Percentiles rank a stretch among this genome's conserved stretches.
phyloP scores from a whole-genome alignment of 73 alveolate species.

The Tetrahymena borealis region DNA sequence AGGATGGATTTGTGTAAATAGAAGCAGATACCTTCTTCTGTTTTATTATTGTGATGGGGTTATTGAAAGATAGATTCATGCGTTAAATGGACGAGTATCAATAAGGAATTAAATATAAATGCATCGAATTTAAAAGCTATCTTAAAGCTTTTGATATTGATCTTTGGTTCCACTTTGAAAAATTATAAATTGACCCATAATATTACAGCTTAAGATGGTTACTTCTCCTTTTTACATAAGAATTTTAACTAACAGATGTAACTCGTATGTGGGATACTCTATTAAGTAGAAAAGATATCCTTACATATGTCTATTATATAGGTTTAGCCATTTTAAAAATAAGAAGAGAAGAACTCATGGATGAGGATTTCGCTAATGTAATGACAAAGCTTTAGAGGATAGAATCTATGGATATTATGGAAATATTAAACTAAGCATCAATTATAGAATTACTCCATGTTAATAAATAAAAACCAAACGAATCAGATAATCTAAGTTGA shows the following conservation, averaged over 20 bases:
- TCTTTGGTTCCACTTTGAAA: not conserved
- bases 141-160: not conserved
- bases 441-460: not conserved
- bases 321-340: not conserved
- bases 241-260: not conserved
- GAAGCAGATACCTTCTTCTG: not conserved
- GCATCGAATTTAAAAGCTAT: not conserved
- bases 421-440: not conserved
- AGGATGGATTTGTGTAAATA: not conserved
- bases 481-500: not conserved
- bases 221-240: not conserved
- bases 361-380: not conserved
- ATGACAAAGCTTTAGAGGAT: not conserved
- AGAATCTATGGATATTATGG: not conserved
- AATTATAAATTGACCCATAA: not conserved
- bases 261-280: not conserved
- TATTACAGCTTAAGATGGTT: not conserved
- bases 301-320: not conserved
- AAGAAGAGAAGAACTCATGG: not conserved
- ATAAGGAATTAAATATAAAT: not conserved
- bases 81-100: not conserved
- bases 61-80: not conserved
- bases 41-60: not conserved
- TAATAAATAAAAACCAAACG: not conserved
- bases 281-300: not conserved